A percentile compares a stretch with the other conserved stretches of the same genome.
phyloP scores from a whole-genome alignment of 768 basidiomycete genomes.

The Leucocoprinus sp. region DNA sequence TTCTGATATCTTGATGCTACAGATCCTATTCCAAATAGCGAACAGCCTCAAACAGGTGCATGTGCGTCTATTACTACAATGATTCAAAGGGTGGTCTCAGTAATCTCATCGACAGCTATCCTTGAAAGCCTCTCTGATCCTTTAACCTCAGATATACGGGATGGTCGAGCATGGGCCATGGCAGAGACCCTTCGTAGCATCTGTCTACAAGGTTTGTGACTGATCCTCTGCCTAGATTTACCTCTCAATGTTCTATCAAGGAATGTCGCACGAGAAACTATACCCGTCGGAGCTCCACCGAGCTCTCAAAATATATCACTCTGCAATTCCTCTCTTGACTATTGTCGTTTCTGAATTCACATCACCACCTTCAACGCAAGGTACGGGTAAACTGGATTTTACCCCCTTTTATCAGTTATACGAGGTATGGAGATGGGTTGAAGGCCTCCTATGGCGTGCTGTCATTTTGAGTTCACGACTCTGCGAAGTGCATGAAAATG shows the following conservation, averaged over 20 bases:
- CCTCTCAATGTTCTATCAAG: slow-evolving; percentile 28
- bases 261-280: slow-evolving; percentile 68
- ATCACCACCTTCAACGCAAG: slow-evolving; percentile 19
- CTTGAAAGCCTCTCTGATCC: slow-evolving; percentile 34
- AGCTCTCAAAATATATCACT: slow-evolving; percentile 51
- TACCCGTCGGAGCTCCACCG: slow-evolving; percentile 35
- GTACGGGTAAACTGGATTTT: slow-evolving; percentile 32
- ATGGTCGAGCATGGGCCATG: slow-evolving; percentile 67
- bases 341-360: slow-evolving; percentile 40
- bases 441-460: slow-evolving; percentile 76
- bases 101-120: slow-evolving; percentile 44
- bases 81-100: slow-evolving; percentile 29
- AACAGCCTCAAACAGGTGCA: slow-evolving; percentile 31
- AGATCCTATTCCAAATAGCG: slow-evolving; percentile 41
- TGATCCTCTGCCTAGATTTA: background rate
- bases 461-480: slow-evolving; percentile 53
- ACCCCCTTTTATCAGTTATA: slow-evolving; percentile 59
- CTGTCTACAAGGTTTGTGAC: slow-evolving; percentile 63
- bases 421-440: slow-evolving; percentile 84
- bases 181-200: slow-evolving; percentile 67
- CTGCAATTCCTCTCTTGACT: slow-evolving; percentile 47
- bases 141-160: slow-evolving; percentile 46
- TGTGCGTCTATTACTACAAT: slow-evolving; percentile 17
- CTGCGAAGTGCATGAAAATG: slow-evolving; percentile 29
- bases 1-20: slow-evolving; percentile 44